Evolutionary conservation across 1,139 yeast species (phyloP).

Genomic region (Protomyces pachydermus): DNA sequence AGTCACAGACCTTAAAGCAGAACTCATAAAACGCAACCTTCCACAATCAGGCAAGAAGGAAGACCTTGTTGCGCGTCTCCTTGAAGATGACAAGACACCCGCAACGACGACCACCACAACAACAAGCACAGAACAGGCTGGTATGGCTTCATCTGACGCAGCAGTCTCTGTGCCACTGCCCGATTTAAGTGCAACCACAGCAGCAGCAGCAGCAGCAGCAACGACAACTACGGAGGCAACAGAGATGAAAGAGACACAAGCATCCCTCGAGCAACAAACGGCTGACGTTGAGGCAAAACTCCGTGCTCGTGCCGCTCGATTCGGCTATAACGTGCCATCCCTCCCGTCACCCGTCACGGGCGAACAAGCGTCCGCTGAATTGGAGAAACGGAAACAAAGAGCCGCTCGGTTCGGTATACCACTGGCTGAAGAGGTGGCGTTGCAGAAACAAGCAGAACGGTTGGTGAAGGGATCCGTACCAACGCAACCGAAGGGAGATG

Average conservation of each 20-base stretch:
- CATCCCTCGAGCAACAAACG: slow-evolving; percentile 3
- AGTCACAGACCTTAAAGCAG: slow-evolving; percentile 79
- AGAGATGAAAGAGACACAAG: neutral
- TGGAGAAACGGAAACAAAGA: slow-evolving; percentile 12
- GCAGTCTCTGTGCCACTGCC: neutral
- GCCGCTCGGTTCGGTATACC: slow-evolving; percentile 16
- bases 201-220: neutral
- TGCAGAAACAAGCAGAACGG: slow-evolving; percentile 1
- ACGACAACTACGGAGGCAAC: neutral
- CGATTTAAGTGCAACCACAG: neutral
- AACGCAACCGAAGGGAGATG: neutral
- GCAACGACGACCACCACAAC: neutral
- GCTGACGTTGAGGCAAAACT: slow-evolving; percentile 7
- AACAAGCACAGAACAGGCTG: neutral
- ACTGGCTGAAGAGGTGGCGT: neutral
- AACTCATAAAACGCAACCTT: slow-evolving; percentile 63
- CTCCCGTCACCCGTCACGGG: neutral
- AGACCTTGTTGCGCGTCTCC: slow-evolving; percentile 28
- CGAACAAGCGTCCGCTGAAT: neutral
- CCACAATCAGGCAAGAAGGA: slow-evolving; percentile 70
- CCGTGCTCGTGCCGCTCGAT: slow-evolving; percentile 11
- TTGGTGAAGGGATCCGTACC: neutral
- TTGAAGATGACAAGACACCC: slow-evolving; percentile 8
- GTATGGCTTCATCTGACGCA: neutral
- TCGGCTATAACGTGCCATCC: neutral